Base-by-base conservation (phyloP, 208 protist species). In the Vickermania ingenoplastis region DNA sequence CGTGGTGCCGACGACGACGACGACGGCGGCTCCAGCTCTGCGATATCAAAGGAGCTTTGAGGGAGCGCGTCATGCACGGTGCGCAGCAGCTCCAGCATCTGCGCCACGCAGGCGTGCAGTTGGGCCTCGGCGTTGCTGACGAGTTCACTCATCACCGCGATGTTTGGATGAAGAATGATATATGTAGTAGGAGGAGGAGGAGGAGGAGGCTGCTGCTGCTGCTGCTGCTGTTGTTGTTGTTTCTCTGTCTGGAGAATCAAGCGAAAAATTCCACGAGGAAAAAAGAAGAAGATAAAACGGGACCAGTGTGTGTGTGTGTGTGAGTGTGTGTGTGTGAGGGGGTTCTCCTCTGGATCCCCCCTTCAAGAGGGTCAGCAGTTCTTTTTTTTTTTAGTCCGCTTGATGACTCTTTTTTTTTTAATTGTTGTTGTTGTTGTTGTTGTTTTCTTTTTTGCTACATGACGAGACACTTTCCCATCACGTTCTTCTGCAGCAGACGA, bases 21-120 rank as follows among this genome's bases (percentile, higher is more conserved):
- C 54, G 17, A 27, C 58, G 23, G 29, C 14, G n/a, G 62, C 0
- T 62, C 60, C n/a, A n/a, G n/a, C n/a, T n/a, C n/a, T n/a, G n/a
- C n/a, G 23, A 31, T 52, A 13, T 69, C 65, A 50, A 73, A 67
- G 4, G 69, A 60, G 31, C 77, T 91, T 28, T 83, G 66, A 25
- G 83, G 88, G n/a, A 86, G 61, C 0, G 88, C 83, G 53, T 92
- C 88, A 31, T 77, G 73, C 1, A 78, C 52, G 1, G 77, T 63
- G 0, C 41, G 59, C 45, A 65, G 75, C 22, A 91, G 61, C 22
- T 67, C 70, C 3, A 73, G 69, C 65, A 92, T 87, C 17, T 71
- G 67, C 55, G 67, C 64, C n/a, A 94, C 60, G 31, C 77, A 88
- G 14, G 65, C 41, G 45, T 57, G 68, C 30, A 94, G 73, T 31